A percentile compares a stretch with the other conserved stretches of the same genome.
phyloP scores from a whole-genome alignment of 257 asterid species.

The Buddleja alternifolia region DNA sequence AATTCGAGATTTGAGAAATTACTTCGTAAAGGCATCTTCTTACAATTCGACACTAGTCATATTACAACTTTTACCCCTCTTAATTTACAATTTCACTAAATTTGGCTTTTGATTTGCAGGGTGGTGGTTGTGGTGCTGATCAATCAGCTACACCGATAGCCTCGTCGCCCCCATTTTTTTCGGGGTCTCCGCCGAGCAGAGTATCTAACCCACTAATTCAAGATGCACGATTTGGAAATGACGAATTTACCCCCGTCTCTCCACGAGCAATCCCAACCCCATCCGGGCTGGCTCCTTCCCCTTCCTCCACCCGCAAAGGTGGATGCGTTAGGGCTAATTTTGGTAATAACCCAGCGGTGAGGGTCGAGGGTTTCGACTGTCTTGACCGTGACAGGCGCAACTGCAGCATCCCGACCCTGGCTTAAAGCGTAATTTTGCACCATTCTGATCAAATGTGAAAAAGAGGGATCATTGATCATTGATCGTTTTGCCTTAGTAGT shows the following conservation, averaged over 20 bases:
- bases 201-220: slow-evolving; percentile 98
- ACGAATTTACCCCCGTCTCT: slow-evolving; percentile 56
- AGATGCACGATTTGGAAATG: slow-evolving; percentile 83
- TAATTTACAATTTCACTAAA: no score
- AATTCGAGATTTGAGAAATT: no score
- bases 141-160: slow-evolving; percentile 64
- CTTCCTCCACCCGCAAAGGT: slow-evolving; percentile 66
- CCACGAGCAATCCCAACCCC: slow-evolving; percentile 67
- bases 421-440: slow-evolving; percentile 50
- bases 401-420: slow-evolving; percentile 91
- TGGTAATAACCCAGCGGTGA: slow-evolving; percentile 86
- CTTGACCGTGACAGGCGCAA: slow-evolving; percentile 88
- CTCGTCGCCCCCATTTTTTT: slow-evolving; percentile 99
- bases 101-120: slow-evolving; percentile 43
- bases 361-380: slow-evolving; percentile 94
- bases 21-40: no score
- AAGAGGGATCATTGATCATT: slow-evolving; percentile 21
- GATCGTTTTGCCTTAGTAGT: slow-evolving; percentile 35
- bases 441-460: slow-evolving; percentile 28
- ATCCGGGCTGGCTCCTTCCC: slow-evolving; percentile 59
- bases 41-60: no score
- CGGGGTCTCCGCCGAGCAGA: slow-evolving; percentile 99
- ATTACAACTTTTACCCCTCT: no score
- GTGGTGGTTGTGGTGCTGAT: slow-evolving; percentile 50
- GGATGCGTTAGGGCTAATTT: slow-evolving; percentile 84